phyloP scores from a whole-genome alignment of 192 early-diverging fungal species.

The Entomortierella parvispora region DNA sequence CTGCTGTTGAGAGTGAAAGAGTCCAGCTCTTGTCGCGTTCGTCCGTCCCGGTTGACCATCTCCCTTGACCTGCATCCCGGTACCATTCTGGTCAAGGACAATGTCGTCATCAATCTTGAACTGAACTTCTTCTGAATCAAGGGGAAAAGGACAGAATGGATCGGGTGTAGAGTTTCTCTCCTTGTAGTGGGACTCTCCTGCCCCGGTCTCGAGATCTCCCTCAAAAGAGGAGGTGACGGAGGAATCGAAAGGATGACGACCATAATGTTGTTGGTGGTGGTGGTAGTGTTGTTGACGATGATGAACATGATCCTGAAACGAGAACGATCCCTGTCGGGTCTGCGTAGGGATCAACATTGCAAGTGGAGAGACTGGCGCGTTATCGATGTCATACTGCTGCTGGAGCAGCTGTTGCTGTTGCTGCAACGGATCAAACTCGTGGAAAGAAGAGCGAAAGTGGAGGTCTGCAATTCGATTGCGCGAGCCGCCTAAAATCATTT shows the following conservation, averaged over 20 bases:
- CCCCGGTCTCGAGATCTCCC: not conserved
- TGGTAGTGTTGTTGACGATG: not conserved
- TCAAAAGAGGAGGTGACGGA: not conserved
- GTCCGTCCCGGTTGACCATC: not conserved
- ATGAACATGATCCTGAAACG: not conserved
- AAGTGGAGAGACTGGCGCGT: conserved; percentile 2
- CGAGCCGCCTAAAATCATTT: too few relatives aligned
- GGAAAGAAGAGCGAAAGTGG: not conserved
- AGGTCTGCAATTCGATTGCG: not conserved
- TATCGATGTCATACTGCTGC: not conserved
- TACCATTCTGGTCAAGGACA: not conserved
- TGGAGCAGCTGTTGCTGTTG: not conserved
- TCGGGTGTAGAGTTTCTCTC: conserved; percentile 22
- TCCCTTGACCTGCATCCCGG: not conserved
- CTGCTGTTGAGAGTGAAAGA: conserved; percentile 7
- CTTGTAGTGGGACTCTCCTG: conserved; percentile 17
- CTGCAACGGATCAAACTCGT: conserved; percentile 10
- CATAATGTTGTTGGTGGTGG: not conserved
- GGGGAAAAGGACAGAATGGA: conserved; percentile 43
- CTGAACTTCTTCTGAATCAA: conserved; percentile 27
- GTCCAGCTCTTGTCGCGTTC: conserved; percentile 11
- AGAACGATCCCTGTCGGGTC: conserved; percentile 3
- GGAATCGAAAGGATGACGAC: not conserved
- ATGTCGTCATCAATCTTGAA: conserved; percentile 43
- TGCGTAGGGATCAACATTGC: conserved; percentile 21